Evolutionary conservation across 176 grass and related monocot genomes (phyloP), one percentile per base, ranked within the genome.

Genomic region (Oryza nivara): DNA sequence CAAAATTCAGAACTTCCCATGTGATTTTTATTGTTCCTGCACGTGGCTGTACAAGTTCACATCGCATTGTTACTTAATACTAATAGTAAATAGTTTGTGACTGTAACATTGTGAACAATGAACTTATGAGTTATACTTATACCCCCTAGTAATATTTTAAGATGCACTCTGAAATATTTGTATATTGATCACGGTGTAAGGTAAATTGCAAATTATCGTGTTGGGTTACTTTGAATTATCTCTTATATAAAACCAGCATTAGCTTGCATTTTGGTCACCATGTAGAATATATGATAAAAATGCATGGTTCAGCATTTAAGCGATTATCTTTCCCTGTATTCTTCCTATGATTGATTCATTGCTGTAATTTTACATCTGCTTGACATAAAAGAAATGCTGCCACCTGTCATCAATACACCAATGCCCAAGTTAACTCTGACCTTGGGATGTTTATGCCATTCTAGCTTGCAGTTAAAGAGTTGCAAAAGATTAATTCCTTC

Each of bases 401-500:
- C 0, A 22, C 26, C 36, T 41, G 40, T 2, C 35, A 5, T 5
- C 35, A 36, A 7, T 9, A 63, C 7, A 60, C 5, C 17, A 30
- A 49, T 13, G 4, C 30, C 35, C 17, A n/a, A 0, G 13, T 56
- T 74, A 74, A 63, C 81, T 60, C 65, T 80, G 38, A 63, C 17
- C 30, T 65, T 71, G 78, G 47, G 14, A 77, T 73, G 70, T 70
- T 77, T 34, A 60, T 82, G 6, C 40, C 20, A 44, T 41, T 78
- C 43, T 81, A 98, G 95, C 75, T 98, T 85, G 92, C 95, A 76
- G 95, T 92, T 35, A 98, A 98, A 84, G 95, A 98, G 77, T 78
- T 98, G 70, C 95, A 98, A 82, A 98, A 95, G 87, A 90, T 98
- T 11, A 95, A 98, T 82, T 76, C 89, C 61, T 98, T 90, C 77